These are phyloP conservation scores for Didymella segeticola DNA, from an alignment of 2,329 filamentous ascomycete genomes.

Conservation along the genomic window DNA sequence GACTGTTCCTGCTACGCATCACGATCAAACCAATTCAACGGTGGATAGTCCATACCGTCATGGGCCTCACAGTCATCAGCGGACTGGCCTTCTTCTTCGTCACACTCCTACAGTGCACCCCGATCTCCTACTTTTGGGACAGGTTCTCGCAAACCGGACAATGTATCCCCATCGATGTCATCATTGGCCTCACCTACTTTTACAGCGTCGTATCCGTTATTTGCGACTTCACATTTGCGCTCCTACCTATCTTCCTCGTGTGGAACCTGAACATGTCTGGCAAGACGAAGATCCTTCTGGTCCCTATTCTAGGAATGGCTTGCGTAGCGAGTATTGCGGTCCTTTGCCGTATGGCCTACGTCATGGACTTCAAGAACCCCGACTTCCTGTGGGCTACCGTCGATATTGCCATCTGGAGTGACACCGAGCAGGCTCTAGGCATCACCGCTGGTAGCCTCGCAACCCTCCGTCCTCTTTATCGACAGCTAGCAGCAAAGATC, in stretches of 20 bases:
- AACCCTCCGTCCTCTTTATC: conserved; percentile 47
- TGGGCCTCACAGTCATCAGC: conserved; percentile 46
- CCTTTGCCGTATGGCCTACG: conserved; percentile 43
- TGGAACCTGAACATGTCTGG: conserved; percentile 59
- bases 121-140: conserved; percentile 59
- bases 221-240: conserved; percentile 58
- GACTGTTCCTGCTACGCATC: conserved; percentile 45
- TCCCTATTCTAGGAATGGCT: conserved; percentile 58
- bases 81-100: conserved; percentile 55
- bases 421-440: conserved; percentile 47
- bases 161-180: conserved; percentile 52
- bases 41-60: conserved; percentile 49
- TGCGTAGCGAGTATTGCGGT: conserved; percentile 53
- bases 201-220: conserved; percentile 57
- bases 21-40: conserved; percentile 37
- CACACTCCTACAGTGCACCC: conserved; percentile 59
- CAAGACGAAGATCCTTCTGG: conserved; percentile 56
- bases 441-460: conserved; percentile 47
- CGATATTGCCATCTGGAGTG: conserved; percentile 48
- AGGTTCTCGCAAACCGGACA: conserved; percentile 47
- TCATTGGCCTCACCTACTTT: conserved; percentile 54
- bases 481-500: conserved; percentile 27
- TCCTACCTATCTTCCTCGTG: conserved; percentile 60
- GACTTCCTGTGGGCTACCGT: conserved; percentile 48
- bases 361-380: conserved; percentile 43